Conservation (phyloP, 768 basidiomycete species). For the Albatrellus ellisii region DNA sequence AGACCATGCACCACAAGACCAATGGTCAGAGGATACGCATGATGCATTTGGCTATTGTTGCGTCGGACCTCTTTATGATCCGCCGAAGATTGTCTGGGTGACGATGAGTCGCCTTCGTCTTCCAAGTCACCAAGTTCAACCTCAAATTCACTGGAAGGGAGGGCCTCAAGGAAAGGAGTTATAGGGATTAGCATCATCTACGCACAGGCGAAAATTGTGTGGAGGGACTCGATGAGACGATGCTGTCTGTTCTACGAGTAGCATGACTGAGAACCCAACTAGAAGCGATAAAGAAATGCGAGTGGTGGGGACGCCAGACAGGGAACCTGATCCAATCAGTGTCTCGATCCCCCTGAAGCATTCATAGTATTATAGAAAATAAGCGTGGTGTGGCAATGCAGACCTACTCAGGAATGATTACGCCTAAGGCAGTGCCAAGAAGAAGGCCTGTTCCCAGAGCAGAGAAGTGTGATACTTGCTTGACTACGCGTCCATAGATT, state of each 20-base stretch:
- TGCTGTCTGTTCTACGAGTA: conserved; percentile 53
- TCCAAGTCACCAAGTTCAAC: neutral
- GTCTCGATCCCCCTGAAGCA: conserved; percentile 60
- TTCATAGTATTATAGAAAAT: neutral
- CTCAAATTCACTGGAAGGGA: too few relatives aligned
- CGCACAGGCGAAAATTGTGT: neutral
- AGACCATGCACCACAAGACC: conserved; percentile 82
- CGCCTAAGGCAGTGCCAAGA: conserved; percentile 78
- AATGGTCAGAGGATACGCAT: conserved; percentile 56
- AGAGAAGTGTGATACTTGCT: conserved; percentile 30
- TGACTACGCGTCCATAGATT: conserved; percentile 19
- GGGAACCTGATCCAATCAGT: conserved; percentile 22
- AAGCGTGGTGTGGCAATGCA: neutral
- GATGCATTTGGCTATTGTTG: conserved; percentile 3
- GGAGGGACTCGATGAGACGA: conserved; percentile 28
- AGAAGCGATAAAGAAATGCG: conserved; percentile 53
- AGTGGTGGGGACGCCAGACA: conserved; percentile 27
- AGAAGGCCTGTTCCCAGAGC: conserved; percentile 73
- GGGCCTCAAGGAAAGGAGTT: too few relatives aligned
- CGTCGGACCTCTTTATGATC: conserved; percentile 7
- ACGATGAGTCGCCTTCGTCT: neutral
- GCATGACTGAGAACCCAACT: conserved; percentile 48
- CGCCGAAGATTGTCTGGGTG: conserved; percentile 9
- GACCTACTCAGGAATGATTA: conserved; percentile 89
- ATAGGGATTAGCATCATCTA: neutral